Conservation (phyloP, 2,329 filamentous ascomycete genomes). For the Hypoxylon sp. region DNA sequence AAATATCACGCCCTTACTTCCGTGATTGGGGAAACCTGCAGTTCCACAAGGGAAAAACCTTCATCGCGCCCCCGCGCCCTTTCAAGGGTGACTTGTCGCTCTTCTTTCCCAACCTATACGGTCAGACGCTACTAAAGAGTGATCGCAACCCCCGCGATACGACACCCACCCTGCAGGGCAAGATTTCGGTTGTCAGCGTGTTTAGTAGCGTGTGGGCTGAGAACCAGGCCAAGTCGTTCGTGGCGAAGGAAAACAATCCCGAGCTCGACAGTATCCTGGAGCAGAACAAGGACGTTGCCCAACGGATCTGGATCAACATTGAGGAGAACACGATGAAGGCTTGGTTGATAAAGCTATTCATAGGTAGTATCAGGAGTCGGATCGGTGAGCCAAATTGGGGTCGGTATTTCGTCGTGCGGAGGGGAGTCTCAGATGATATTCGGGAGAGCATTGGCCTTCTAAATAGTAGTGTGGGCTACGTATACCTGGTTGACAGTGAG, state of each 20-base stretch:
- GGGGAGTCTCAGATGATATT: constrained; percentile 72
- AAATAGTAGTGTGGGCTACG: constrained; percentile 94
- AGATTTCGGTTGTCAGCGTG: constrained; percentile 82
- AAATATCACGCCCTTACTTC: constrained; percentile 91
- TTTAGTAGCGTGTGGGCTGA: constrained; percentile 91
- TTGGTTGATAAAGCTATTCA: constrained; percentile 70
- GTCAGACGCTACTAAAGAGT: constrained; percentile 78
- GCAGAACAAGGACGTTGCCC: constrained; percentile 68
- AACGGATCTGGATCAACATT: constrained; percentile 88
- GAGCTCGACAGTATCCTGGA: constrained; percentile 75
- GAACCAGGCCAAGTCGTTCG: constrained; percentile 81
- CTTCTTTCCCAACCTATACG: constrained; percentile 94
- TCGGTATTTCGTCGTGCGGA: constrained; percentile 73
- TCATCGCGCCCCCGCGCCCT: constrained; percentile 84
- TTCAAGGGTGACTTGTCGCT: constrained; percentile 87
- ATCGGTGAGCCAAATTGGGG: constrained; percentile 69
- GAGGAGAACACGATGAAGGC: constrained; percentile 83
- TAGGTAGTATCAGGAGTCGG: constrained; percentile 65
- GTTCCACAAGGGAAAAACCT: constrained; percentile 90
- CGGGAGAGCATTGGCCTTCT: constrained; percentile 77
- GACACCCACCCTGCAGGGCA: constrained; percentile 79
- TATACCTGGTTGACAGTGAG: constrained; percentile 88
- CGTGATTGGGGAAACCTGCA: constrained; percentile 92
- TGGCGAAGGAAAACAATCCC: constrained; percentile 75
- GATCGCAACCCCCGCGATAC: constrained; percentile 73